Evolutionary conservation across 2,329 filamentous ascomycete species (phyloP).

Genomic region (Botrytis fragariae): DNA sequence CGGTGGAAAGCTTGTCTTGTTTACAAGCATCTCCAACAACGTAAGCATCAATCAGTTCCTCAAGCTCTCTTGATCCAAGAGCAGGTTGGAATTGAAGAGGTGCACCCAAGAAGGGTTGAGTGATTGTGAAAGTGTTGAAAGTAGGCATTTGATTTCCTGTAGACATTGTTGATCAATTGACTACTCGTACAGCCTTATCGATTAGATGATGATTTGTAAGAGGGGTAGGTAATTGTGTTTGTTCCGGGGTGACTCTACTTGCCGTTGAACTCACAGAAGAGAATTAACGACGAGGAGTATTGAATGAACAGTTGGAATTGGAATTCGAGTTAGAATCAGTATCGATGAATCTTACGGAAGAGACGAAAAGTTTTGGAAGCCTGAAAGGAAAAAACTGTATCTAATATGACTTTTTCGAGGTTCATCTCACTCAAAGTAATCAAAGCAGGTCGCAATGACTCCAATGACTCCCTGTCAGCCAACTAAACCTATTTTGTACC

Average conservation of each 20-base stretch:
- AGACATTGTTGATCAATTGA: slow-evolving; percentile 8
- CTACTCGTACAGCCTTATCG: slow-evolving; percentile 9
- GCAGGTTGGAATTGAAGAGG: slow-evolving; percentile 65
- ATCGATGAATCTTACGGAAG: slow-evolving; percentile 6
- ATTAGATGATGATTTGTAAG: slow-evolving; percentile 2
- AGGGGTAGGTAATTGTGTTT: background rate
- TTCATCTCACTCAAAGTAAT: slow-evolving; percentile 7
- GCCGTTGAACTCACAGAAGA: background rate
- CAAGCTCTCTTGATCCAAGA: slow-evolving; percentile 60
- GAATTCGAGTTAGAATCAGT: background rate
- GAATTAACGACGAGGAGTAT: slow-evolving; percentile 13
- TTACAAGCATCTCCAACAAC: slow-evolving; percentile 52
- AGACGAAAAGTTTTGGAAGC: background rate
- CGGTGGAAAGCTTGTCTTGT: slow-evolving; percentile 56
- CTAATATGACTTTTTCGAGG: slow-evolving; percentile 13
- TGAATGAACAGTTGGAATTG: background rate
- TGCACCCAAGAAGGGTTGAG: slow-evolving; percentile 56
- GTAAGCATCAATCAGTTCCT: slow-evolving; percentile 58
- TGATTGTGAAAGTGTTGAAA: slow-evolving; percentile 46
- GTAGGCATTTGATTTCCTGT: slow-evolving; percentile 14
- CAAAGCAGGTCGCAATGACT: background rate
- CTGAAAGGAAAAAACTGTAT: background rate
- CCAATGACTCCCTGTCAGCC: background rate
- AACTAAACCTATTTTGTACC: slow-evolving; percentile 5
- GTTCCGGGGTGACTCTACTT: slow-evolving; percentile 11